Percentiles rank a stretch among this genome's conserved stretches.
phyloP scores from a whole-genome alignment of 2,329 filamentous ascomycete species.

The Pseudocercospora musae region DNA sequence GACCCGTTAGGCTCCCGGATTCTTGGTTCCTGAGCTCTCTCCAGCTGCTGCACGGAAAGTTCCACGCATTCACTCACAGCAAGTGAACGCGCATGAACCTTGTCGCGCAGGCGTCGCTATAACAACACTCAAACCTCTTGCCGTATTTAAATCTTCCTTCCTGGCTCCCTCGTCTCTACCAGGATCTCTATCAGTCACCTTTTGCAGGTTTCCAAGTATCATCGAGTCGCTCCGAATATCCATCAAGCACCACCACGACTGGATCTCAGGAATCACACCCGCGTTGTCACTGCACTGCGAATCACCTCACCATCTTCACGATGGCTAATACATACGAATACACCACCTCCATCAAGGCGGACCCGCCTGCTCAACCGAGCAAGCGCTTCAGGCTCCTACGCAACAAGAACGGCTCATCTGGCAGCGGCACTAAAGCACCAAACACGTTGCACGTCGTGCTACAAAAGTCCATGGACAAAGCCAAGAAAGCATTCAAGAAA shows the following conservation, averaged over 20 bases:
- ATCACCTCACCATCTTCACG: neutral
- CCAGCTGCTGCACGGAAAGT: neutral
- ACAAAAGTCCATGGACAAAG: neutral
- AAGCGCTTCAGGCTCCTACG: neutral
- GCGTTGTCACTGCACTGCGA: neutral
- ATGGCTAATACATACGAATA: neutral
- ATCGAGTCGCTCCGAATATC: neutral
- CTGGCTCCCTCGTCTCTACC: neutral
- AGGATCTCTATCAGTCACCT: neutral
- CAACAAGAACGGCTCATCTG: neutral
- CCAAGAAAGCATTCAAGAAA: neutral
- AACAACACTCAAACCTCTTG: neutral
- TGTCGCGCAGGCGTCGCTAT: neutral
- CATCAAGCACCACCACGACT: neutral
- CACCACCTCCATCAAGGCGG: neutral
- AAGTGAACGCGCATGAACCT: neutral
- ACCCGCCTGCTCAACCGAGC: neutral
- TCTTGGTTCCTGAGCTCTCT: too few species aligned
- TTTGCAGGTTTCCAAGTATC: neutral
- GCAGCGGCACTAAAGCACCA: neutral
- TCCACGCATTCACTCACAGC: neutral
- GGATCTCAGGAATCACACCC: neutral
- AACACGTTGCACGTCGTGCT: neutral
- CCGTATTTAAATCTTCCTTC: neutral
- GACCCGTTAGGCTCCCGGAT: neutral